A percentile compares a stretch with the other conserved stretches of the same genome.
Conservation (phyloP, 2,329 filamentous ascomycete species). For the Pseudogymnoascus sp. region DNA sequence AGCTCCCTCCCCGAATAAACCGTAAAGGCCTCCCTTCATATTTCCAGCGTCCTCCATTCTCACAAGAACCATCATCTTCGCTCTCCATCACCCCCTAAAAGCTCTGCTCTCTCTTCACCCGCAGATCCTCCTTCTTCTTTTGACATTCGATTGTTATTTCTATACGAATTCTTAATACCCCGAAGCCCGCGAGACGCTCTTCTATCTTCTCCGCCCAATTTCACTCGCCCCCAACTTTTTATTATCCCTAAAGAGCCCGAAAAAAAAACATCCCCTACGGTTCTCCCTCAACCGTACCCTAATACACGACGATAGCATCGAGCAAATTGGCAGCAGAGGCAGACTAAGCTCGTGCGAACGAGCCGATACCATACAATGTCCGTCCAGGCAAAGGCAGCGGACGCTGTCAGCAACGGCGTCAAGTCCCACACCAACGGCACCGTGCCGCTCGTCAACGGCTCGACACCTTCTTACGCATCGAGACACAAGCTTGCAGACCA, state of each 20-base stretch:
- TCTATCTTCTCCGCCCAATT: background rate
- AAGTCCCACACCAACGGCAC: constrained; percentile 27
- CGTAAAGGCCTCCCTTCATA: background rate
- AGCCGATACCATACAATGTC: background rate
- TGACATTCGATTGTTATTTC: constrained; percentile 2
- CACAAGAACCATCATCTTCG: background rate
- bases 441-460: constrained; percentile 48
- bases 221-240: background rate
- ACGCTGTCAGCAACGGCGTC: constrained; percentile 23
- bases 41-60: background rate
- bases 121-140: background rate
- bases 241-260: constrained; percentile 4
- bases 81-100: background rate
- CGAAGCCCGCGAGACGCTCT: background rate
- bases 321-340: background rate
- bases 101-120: constrained; percentile 3
- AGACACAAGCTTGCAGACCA: constrained; percentile 79
- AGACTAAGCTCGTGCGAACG: background rate
- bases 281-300: background rate
- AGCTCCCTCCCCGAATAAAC: constrained; percentile 4
- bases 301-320: background rate
- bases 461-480: constrained; percentile 58
- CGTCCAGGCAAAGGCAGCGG: background rate
- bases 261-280: background rate
- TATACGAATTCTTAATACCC: constrained; percentile 7